phyloP scores from a whole-genome alignment of 2,329 filamentous ascomycete species.

The Blastomyces percursus region DNA sequence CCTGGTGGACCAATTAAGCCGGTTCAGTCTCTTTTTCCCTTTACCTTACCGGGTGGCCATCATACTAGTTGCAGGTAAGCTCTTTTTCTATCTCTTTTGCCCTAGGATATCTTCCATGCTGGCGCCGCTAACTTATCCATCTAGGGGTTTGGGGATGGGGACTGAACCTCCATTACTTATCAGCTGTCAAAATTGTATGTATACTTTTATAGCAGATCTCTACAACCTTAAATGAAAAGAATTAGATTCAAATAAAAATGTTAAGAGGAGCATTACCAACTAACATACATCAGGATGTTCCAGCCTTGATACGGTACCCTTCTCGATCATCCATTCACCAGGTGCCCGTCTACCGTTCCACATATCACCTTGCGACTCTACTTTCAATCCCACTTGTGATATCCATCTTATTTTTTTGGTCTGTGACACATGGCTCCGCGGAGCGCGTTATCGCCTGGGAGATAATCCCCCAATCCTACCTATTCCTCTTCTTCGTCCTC shows the following conservation, averaged over 20 bases:
- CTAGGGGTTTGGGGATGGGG: slow-evolving; percentile 92
- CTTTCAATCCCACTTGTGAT: slow-evolving; percentile 59
- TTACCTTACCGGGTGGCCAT: slow-evolving; percentile 82
- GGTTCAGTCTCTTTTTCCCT: slow-evolving; percentile 76
- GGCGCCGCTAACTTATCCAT: background rate
- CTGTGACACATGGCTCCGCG: slow-evolving; percentile 59
- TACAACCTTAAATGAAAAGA: background rate
- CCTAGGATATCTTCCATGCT: background rate
- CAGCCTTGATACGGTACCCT: slow-evolving; percentile 76
- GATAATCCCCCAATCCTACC: slow-evolving; percentile 75
- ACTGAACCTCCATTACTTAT: slow-evolving; percentile 78
- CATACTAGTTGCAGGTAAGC: slow-evolving; percentile 69
- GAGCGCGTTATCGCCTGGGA: slow-evolving; percentile 65
- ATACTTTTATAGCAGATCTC: background rate
- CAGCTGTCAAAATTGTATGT: slow-evolving; percentile 60
- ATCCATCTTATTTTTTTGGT: slow-evolving; percentile 75
- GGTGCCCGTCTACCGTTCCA: slow-evolving; percentile 64
- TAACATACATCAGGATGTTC: slow-evolving; percentile 53
- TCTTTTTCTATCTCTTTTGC: background rate
- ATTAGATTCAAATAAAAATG: background rate
- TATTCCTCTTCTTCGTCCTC: slow-evolving; percentile 58
- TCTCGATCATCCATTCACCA: slow-evolving; percentile 59
- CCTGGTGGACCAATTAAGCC: slow-evolving; percentile 47
- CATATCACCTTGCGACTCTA: slow-evolving; percentile 72
- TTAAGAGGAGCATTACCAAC: slow-evolving; percentile 3